Conservation (phyloP, 768 basidiomycete species). For the Auriscalpium vulgare region DNA sequence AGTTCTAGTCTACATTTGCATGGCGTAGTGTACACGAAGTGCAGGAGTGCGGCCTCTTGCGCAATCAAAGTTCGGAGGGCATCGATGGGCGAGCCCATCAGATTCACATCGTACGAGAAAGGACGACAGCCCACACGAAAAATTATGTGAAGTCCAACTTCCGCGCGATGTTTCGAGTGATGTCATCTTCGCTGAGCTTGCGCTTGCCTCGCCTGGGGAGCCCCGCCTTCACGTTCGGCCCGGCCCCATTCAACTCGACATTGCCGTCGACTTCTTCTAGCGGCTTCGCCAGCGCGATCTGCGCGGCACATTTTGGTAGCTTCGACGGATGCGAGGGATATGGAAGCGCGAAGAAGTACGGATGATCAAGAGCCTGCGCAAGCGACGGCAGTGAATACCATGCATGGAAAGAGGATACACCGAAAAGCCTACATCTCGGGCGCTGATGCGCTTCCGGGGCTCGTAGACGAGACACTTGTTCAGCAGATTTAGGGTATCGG, state of each 20-base stretch:
- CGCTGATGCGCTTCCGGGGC: conserved; percentile 73
- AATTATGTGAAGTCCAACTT: conserved; percentile 50
- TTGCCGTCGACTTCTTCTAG: conserved; percentile 78
- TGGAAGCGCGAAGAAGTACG: conserved; percentile 82
- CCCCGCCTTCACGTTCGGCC: conserved; percentile 43
- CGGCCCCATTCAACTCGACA: conserved; percentile 42
- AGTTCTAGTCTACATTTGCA: conserved; percentile 13
- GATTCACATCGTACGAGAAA: background rate
- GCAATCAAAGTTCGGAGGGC: too few species aligned
- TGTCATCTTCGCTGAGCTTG: conserved; percentile 50
- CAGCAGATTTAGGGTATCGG: conserved; percentile 79
- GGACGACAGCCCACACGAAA: background rate
- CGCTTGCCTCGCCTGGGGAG: conserved; percentile 57
- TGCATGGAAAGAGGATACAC: background rate
- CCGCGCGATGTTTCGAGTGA: conserved; percentile 53
- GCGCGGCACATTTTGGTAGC: conserved; percentile 62
- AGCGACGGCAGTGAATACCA: conserved; percentile 1
- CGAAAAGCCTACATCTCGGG: conserved; percentile 54
- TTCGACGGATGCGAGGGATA: conserved; percentile 84
- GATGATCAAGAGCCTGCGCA: conserved; percentile 69
- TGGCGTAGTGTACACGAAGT: conserved; percentile 1
- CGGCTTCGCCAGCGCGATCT: conserved; percentile 41
- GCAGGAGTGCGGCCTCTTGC: background rate
- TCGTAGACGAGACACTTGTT: conserved; percentile 77
- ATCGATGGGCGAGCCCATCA: too few species aligned